Evolutionary conservation across 805 yeast species (phyloP).

Genomic region (Yamadazyma insecticola): DNA sequence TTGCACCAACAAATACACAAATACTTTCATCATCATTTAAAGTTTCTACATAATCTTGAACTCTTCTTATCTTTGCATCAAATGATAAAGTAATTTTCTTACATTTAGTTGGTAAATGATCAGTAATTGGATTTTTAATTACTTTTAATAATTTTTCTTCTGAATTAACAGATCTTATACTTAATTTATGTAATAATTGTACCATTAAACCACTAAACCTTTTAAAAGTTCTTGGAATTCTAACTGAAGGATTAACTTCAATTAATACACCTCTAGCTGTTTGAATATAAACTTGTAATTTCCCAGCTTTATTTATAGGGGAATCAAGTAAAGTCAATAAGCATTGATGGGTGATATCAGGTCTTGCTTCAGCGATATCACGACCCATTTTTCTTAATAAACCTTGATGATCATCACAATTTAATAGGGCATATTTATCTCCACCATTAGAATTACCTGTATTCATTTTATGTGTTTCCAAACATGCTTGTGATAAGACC

Average conservation of each 20-base stretch:
- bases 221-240: slow-evolving; percentile 97
- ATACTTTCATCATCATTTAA: slow-evolving; percentile 87
- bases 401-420: slow-evolving; percentile 99
- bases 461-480: slow-evolving; percentile 89
- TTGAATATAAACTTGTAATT: slow-evolving; percentile 91
- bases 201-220: slow-evolving; percentile 98
- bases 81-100: slow-evolving; percentile 88
- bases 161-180: slow-evolving; percentile 90
- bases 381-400: slow-evolving; percentile 91
- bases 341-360: slow-evolving; percentile 99
- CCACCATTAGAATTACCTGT: slow-evolving; percentile 67
- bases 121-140: slow-evolving; percentile 94
- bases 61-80: slow-evolving; percentile 84
- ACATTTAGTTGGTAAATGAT: slow-evolving; percentile 94
- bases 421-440: slow-evolving; percentile 87
- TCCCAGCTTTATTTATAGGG: slow-evolving; percentile 98
- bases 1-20: slow-evolving; percentile 98
- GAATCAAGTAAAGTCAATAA: slow-evolving; percentile 88
- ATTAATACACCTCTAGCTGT: slow-evolving; percentile 92
- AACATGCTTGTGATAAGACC: slow-evolving; percentile 92
- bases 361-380: slow-evolving; percentile 96
- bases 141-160: slow-evolving; percentile 92
- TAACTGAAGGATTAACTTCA: slow-evolving; percentile 93
- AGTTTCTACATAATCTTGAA: slow-evolving; percentile 79
- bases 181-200: slow-evolving; percentile 85